These are phyloP conservation scores for Blumeriella jaapii DNA, from an alignment of 2,329 filamentous ascomycete species.

Conservation along the genomic window DNA sequence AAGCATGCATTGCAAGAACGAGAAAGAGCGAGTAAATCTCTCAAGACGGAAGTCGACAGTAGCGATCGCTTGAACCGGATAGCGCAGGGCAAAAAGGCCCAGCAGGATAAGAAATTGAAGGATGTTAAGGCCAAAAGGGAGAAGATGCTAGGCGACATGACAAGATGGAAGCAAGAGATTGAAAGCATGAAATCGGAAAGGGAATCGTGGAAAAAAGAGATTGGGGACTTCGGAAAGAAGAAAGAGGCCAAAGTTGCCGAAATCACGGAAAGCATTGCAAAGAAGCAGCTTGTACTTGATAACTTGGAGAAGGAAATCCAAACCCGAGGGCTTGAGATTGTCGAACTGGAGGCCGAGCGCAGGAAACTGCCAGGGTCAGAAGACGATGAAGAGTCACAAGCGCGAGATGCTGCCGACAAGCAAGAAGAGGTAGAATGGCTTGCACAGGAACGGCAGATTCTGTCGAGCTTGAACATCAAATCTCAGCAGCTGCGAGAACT, in stretches of 20 bases:
- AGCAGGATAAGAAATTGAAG: slow-evolving; percentile 61
- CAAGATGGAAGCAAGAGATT: slow-evolving; percentile 55
- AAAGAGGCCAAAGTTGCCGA: slow-evolving; percentile 40
- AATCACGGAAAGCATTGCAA: slow-evolving; percentile 42
- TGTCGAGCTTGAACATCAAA: slow-evolving; percentile 16
- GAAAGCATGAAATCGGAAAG: slow-evolving; percentile 46
- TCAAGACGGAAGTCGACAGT: slow-evolving; percentile 69
- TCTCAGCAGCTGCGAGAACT: slow-evolving; percentile 19
- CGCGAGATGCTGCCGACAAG: slow-evolving; percentile 21
- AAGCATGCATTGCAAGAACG: slow-evolving; percentile 73
- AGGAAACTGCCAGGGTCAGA: slow-evolving; percentile 52
- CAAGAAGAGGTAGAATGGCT: slow-evolving; percentile 26
- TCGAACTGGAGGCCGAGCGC: slow-evolving; percentile 59
- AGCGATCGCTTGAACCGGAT: slow-evolving; percentile 73
- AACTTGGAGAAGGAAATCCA: slow-evolving; percentile 61
- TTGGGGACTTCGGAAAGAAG: slow-evolving; percentile 37
- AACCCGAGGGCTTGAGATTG: slow-evolving; percentile 58
- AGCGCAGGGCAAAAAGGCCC: slow-evolving; percentile 65
- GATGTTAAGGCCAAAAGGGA: slow-evolving; percentile 57
- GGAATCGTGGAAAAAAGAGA: slow-evolving; percentile 42
- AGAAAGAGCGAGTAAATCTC: slow-evolving; percentile 75
- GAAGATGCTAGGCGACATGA: slow-evolving; percentile 59
- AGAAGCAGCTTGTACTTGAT: slow-evolving; percentile 45
- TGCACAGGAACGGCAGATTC: slow-evolving; percentile 17
- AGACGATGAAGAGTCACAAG: slow-evolving; percentile 37